Base-by-base conservation (phyloP, 495 filamentous ascomycete genomes). In the Wilcoxina mikolae region DNA sequence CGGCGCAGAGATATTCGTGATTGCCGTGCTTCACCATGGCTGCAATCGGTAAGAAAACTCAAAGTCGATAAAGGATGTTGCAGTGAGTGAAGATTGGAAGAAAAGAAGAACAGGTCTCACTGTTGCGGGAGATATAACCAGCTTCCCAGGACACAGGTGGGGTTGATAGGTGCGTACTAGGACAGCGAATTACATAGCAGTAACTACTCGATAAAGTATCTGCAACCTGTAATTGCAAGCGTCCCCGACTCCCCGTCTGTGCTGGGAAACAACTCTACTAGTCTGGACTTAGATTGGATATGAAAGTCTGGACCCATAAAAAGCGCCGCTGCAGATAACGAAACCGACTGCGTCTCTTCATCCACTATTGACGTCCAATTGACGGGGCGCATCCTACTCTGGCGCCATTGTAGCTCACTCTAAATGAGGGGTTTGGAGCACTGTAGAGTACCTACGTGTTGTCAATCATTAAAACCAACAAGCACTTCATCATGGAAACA, bases 21-120 rank as follows among this genome's bases (percentile, higher is more conserved):
- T 82, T 76, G 64, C 91, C 89, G 59, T 89, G 80, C 62, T 90
- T 74, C 57, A 94, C 88, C 90, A 96, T 95, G 22, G 27, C 24
- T 27, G 46, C 46, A 12, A 15, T 49, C 12, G 35, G 12, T 12
- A 39, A 15, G 15, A 39, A 39, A 12, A 15, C 35, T 12, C 12
- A 12, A 2, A 18, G 35, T 15, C 35, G 20, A 5, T 39, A 39
- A 39, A 12, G 46, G 25, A 43, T 29, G 12, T 49, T 7, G 46
- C 29, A 28, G 46, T 15, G 23, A 15, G 46, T 12, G 27, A 29
- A 15, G 24, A 20, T 27, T 27, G 20, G 25, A 49, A 12, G 46
- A 25, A 49, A 12, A 27, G 27, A 49, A 25, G 20, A 23, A 25
- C 12, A 29, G 29, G 12, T 15, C 15, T 12, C 15, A 18, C 35